These are phyloP conservation scores for Pichia insulana DNA, from an alignment of 805 yeast species.

Conservation along the genomic window DNA sequence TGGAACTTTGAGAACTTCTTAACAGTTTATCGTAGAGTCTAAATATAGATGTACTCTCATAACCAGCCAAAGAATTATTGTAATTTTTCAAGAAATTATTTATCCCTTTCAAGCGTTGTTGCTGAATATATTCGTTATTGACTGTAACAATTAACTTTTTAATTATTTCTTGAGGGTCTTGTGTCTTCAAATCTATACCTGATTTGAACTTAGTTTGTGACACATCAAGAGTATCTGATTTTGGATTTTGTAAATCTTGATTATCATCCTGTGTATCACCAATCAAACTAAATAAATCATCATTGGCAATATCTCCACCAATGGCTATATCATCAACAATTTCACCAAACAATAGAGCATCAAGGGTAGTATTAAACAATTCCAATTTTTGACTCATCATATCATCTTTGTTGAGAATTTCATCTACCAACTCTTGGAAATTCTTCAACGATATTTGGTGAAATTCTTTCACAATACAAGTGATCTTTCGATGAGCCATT, in stretches of 20 bases:
- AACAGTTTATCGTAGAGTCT: slow-evolving; percentile 6
- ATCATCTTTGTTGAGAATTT: slow-evolving; percentile 21
- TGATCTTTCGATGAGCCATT: slow-evolving; percentile 74
- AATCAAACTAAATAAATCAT: slow-evolving; percentile 20
- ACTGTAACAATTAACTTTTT: slow-evolving; percentile 46
- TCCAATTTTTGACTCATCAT: slow-evolving; percentile 22
- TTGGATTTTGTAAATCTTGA: too few relatives aligned
- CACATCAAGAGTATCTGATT: slow-evolving; percentile 13
- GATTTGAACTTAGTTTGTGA: slow-evolving; percentile 18
- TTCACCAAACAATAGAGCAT: slow-evolving; percentile 31
- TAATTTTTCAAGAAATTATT: slow-evolving; percentile 48
- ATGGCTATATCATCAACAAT: slow-evolving; percentile 22
- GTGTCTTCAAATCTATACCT: slow-evolving; percentile 50
- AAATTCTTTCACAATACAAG: slow-evolving; percentile 73
- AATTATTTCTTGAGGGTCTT: slow-evolving; percentile 47
- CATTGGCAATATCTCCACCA: slow-evolving; percentile 13
- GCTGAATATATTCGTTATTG: slow-evolving; percentile 51
- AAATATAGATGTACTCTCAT: slow-evolving; percentile 2
- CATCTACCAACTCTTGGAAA: slow-evolving; percentile 19
- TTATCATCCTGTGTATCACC: slow-evolving; percentile 15
- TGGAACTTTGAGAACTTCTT: slow-evolving; percentile 1
- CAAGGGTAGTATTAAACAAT: slow-evolving; percentile 27
- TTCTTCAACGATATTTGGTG: slow-evolving; percentile 40
- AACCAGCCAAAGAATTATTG: slow-evolving; percentile 18
- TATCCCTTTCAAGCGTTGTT: slow-evolving; percentile 44